Evolutionary conservation across 2,329 filamentous ascomycete genomes (phyloP), one percentile per base, ranked within the genome.

Genomic region (Pestalotiopsis sp.): DNA sequence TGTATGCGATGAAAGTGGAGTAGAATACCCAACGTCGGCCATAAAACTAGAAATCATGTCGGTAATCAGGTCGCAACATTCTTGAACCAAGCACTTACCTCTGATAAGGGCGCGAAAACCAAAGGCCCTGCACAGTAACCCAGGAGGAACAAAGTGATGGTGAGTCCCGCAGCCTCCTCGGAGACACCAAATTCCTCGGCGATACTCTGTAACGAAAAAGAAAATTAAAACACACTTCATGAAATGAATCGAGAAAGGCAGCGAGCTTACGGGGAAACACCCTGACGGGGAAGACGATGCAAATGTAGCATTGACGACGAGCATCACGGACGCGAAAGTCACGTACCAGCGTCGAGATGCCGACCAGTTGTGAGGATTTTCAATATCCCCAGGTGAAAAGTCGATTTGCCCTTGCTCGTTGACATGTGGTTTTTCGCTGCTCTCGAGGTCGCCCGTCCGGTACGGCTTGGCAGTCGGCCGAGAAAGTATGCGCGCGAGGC

Each of bases 101-200:
- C 88, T 49, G 82, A 86, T 23, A 89, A 73, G 0, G 87, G 88
- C 1, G 87, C 88, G 72, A 88, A 90, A 2, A 89, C 63, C 2
- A 91, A 78, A 0, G 88, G 88, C 0, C 89, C 89, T 2, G 85
- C 83, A 70, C 85, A 86, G 75, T 90, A 91, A 2, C 84, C 87
- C 3, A 88, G 79, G 31, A 89, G 78, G 71, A 88, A 89, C 11
- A 88, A 74, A 0, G 86, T 86, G 58, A 87, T 84, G 1, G 85
- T 85, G 9, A 89, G 78, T 1, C 81, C 82, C 0, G 84, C 83
- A 2, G 80, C 84, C 69, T 84, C 82, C 5, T 68, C 70, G 0
- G 85, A 87, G 1, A 89, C 81, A 17, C 77, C 71, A 66, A 89
- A 86, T 14, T 83, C 75, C 68, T 81, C 69, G 2, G 80, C 75